phyloP scores from a whole-genome alignment of 2,329 filamentous ascomycete genomes.

The Diaporthe longicolla region DNA sequence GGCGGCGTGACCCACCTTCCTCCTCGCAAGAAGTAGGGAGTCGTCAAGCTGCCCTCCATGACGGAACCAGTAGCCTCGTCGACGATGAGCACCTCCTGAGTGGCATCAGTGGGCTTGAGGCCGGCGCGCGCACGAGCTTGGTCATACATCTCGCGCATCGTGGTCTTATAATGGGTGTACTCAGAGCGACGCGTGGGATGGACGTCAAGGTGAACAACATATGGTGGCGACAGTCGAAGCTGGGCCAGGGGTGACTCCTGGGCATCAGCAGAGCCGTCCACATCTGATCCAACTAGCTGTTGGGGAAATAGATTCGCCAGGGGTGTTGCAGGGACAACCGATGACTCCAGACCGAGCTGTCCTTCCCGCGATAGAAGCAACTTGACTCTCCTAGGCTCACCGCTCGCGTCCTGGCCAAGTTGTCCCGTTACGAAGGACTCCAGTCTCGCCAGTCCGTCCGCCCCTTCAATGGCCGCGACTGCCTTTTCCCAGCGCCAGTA shows the following conservation, averaged over 20 bases:
- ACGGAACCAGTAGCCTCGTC: conserved; percentile 72
- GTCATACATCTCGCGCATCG: conserved; percentile 79
- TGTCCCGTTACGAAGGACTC: conserved; percentile 53
- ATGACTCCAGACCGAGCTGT: conserved; percentile 58
- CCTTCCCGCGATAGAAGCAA: conserved; percentile 68
- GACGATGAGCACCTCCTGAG: conserved; percentile 82
- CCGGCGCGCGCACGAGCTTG: conserved; percentile 73
- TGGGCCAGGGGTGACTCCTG: conserved; percentile 40
- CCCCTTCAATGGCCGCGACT: conserved; percentile 59
- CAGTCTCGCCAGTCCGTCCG: conserved; percentile 60
- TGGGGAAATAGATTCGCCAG: conserved; percentile 71
- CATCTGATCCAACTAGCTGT: conserved; percentile 63
- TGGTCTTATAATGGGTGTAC: conserved; percentile 92
- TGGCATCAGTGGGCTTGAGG: conserved; percentile 62
- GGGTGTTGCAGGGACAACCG: conserved; percentile 54
- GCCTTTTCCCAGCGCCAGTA: conserved; percentile 70
- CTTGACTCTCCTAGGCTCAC: conserved; percentile 64
- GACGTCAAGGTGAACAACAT: conserved; percentile 61
- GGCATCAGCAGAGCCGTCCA: not conserved
- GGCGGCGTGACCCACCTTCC: conserved; percentile 86
- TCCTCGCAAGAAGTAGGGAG: conserved; percentile 82
- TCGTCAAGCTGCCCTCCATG: conserved; percentile 90
- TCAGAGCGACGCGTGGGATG: conserved; percentile 62
- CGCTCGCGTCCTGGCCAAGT: conserved; percentile 47
- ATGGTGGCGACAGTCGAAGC: conserved; percentile 51